Evolutionary conservation across 176 grass and related monocot species (phyloP).

Genomic region (Aegilops longissima): DNA sequence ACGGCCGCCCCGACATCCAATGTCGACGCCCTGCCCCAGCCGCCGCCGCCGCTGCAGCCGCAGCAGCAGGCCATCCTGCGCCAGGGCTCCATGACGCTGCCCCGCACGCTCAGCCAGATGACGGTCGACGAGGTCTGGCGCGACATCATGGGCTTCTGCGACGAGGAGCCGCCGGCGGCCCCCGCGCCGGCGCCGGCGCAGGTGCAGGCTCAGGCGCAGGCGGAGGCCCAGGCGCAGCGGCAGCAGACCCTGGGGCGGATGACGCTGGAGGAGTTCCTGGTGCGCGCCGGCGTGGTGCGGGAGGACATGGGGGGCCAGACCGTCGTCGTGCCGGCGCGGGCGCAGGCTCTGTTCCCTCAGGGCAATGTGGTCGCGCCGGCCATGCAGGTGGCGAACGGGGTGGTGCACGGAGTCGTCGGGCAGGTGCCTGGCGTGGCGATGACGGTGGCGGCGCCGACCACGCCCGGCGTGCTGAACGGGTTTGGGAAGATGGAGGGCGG

Average conservation of each 20-base stretch:
- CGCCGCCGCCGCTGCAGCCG: not conserved
- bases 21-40: not conserved
- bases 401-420: conserved; percentile 24
- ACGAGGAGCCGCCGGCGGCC: not conserved
- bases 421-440: conserved; percentile 25
- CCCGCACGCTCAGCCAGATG: conserved; percentile 81
- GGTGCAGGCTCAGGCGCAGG: conserved; percentile 11
- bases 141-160: conserved; percentile 45
- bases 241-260: conserved; percentile 79
- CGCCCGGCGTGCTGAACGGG: conserved; percentile 54
- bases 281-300: conserved; percentile 74
- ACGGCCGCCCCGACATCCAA: not conserved
- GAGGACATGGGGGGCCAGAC: conserved; percentile 44
- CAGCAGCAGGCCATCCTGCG: conserved; percentile 46
- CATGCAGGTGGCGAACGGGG: conserved; percentile 40
- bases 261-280: conserved; percentile 93
- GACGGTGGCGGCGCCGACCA: conserved; percentile 38
- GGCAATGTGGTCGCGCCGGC: conserved; percentile 34
- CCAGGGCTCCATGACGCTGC: conserved; percentile 77
- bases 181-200: not conserved
- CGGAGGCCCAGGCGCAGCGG: conserved; percentile 29
- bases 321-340: conserved; percentile 34
- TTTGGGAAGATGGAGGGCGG: conserved; percentile 50
- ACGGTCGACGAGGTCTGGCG: conserved; percentile 88
- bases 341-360: conserved; percentile 45